phyloP scores from a whole-genome alignment of 441 rosid genomes.

The Mallotus japonicus region DNA sequence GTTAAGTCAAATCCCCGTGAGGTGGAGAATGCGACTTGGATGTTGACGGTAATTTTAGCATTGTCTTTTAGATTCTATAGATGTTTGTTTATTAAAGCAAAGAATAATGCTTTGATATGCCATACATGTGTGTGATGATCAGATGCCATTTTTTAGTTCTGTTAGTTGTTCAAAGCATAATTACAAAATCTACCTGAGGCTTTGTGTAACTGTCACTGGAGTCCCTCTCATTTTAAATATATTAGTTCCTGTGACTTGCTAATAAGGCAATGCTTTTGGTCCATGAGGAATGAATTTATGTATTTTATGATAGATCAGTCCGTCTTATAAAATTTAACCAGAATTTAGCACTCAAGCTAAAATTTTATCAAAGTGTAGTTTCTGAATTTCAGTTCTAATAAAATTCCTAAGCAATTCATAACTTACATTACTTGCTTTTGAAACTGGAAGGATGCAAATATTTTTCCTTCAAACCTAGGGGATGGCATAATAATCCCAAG shows the following conservation, averaged over 20 bases:
- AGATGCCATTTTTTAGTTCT: not conserved
- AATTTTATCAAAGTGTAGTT: not conserved
- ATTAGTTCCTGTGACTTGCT: not conserved
- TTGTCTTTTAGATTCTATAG: not conserved
- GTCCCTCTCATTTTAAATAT: not conserved
- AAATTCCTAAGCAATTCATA: not conserved
- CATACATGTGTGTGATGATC: not conserved
- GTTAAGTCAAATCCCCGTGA: slow-evolving; percentile 90
- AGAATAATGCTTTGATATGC: not conserved
- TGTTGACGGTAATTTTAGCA: slow-evolving; percentile 38
- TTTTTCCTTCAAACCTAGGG: too few relatives aligned
- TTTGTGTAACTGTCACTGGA: not conserved
- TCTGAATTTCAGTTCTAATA: not conserved
- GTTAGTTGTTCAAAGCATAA: not conserved
- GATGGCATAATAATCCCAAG: not conserved
- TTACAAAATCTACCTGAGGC: not conserved
- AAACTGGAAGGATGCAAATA: too few relatives aligned
- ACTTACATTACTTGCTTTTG: too few relatives aligned
- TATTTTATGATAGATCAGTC: not conserved
- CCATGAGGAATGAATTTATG: not conserved
- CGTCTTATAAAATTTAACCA: not conserved
- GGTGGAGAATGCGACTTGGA: slow-evolving; percentile 93
- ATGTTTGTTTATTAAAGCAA: not conserved
- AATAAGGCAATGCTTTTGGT: not conserved
- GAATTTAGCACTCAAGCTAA: not conserved